phyloP scores from a whole-genome alignment of 257 asterid genomes.

The Perilla frutescens region DNA sequence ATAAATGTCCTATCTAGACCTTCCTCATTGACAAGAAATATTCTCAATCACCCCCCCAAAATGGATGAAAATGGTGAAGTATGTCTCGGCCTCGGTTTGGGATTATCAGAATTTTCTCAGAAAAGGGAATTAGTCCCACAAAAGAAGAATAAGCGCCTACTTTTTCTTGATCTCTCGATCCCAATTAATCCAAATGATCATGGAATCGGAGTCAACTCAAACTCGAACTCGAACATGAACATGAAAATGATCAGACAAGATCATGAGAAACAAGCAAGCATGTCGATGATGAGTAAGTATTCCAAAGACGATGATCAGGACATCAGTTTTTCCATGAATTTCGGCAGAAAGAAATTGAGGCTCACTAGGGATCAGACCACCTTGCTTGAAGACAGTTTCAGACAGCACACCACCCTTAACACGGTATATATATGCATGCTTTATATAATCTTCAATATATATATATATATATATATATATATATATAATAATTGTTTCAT shows the following conservation, averaged over 20 bases:
- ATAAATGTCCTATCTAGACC: slow-evolving; percentile 39
- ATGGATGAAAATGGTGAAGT: slow-evolving; percentile 46
- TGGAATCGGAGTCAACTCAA: slow-evolving; percentile 6
- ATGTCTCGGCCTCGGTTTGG: slow-evolving; percentile 55
- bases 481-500: no score
- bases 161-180: slow-evolving; percentile 56
- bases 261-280: slow-evolving; percentile 29
- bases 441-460: neutral
- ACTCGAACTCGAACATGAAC: slow-evolving; percentile 17
- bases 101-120: slow-evolving; percentile 33
- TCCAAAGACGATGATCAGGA: slow-evolving; percentile 35
- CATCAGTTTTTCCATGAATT: slow-evolving; percentile 32
- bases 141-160: slow-evolving; percentile 38
- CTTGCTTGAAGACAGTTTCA: slow-evolving; percentile 73
- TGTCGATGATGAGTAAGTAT: slow-evolving; percentile 3
- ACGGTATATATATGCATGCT: slow-evolving; percentile 40
- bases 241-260: slow-evolving; percentile 1
- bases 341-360: slow-evolving; percentile 65
- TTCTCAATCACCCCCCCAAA: neutral
- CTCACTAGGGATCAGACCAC: slow-evolving; percentile 62
- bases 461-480: no score
- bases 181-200: slow-evolving; percentile 37
- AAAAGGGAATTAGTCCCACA: slow-evolving; percentile 35
- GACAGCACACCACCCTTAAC: slow-evolving; percentile 56
- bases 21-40: slow-evolving; percentile 32